phyloP scores from a whole-genome alignment of 2,329 filamentous ascomycete species.

The Pyricularia grisea region DNA sequence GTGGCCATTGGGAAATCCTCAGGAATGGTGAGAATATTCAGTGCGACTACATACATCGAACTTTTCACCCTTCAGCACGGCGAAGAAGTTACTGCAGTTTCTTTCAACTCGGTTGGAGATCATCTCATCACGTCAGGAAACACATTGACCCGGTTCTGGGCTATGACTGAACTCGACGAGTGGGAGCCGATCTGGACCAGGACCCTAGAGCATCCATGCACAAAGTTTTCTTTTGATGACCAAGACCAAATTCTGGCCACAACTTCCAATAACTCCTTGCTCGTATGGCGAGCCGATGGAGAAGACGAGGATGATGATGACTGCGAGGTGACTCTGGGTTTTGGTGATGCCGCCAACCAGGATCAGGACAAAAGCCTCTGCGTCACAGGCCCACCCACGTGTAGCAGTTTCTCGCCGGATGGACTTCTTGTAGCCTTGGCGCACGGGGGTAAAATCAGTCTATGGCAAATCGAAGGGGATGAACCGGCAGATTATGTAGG shows the following conservation, averaged over 20 bases:
- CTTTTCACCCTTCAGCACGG: conserved; percentile 1
- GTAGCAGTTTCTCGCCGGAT: neutral
- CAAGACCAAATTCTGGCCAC: neutral
- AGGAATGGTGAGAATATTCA: neutral
- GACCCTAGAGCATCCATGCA: neutral
- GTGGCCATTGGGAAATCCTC: conserved; percentile 3
- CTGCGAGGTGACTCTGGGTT: neutral
- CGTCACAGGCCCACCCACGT: neutral
- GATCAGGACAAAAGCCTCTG: neutral
- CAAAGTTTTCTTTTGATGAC: conserved; percentile 1
- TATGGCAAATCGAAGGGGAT: neutral
- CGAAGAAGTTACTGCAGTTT: neutral
- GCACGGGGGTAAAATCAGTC: neutral
- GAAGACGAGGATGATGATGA: neutral
- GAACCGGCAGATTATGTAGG: neutral
- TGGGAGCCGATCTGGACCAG: neutral
- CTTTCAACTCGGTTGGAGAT: conserved; percentile 1
- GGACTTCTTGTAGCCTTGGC: neutral
- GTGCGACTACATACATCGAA: neutral
- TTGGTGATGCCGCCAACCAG: neutral
- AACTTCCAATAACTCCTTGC: neutral
- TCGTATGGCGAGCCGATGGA: neutral
- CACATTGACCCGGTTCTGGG: neutral
- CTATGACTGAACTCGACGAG: neutral
- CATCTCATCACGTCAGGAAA: neutral